phyloP scores from a whole-genome alignment of 352 stramenopile species.

The Phytophthora cajani region DNA sequence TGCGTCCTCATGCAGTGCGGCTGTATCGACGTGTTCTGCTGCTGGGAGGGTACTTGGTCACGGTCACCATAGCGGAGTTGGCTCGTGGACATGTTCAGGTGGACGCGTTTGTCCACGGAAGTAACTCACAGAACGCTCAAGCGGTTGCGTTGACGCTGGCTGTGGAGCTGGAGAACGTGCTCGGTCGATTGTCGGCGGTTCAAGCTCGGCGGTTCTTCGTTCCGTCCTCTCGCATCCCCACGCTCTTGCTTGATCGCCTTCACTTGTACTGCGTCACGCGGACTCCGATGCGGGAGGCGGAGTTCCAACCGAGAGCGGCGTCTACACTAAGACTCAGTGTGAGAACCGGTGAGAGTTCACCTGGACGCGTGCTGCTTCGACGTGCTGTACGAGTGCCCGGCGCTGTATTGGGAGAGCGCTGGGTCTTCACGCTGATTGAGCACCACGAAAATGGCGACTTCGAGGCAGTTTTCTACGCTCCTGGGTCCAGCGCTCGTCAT shows the following conservation, averaged over 20 bases:
- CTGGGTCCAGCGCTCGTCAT: conserved; percentile 16
- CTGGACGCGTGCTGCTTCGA: conserved; percentile 37
- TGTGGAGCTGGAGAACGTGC: conserved; percentile 64
- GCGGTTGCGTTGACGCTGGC: conserved; percentile 17
- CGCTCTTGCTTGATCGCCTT: conserved; percentile 66
- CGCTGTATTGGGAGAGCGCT: conserved; percentile 17
- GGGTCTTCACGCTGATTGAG: conserved; percentile 34
- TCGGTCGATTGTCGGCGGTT: conserved; percentile 54
- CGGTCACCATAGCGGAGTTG: conserved; percentile 68
- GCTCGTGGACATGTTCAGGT: conserved; percentile 67
- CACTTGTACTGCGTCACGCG: conserved; percentile 51
- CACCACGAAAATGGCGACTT: conserved; percentile 29
- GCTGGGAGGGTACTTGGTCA: conserved; percentile 53
- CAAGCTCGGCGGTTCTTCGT: conserved; percentile 44
- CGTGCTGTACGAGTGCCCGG: conserved; percentile 27
- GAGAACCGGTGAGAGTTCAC: conserved; percentile 24
- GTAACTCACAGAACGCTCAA: conserved; percentile 14
- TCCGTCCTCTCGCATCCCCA: conserved; percentile 35
- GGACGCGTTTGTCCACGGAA: conserved; percentile 59
- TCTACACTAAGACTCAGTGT: conserved; percentile 25
- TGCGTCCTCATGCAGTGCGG: conserved; percentile 55
- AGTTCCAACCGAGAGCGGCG: conserved; percentile 14
- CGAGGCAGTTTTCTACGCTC: conserved; percentile 32
- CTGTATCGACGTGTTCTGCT: conserved; percentile 61
- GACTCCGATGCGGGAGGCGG: conserved; percentile 17